Evolutionary conservation across 441 rosid species (phyloP), one percentile per base, ranked within the genome.

Genomic region (Codiaeum variegatum): DNA sequence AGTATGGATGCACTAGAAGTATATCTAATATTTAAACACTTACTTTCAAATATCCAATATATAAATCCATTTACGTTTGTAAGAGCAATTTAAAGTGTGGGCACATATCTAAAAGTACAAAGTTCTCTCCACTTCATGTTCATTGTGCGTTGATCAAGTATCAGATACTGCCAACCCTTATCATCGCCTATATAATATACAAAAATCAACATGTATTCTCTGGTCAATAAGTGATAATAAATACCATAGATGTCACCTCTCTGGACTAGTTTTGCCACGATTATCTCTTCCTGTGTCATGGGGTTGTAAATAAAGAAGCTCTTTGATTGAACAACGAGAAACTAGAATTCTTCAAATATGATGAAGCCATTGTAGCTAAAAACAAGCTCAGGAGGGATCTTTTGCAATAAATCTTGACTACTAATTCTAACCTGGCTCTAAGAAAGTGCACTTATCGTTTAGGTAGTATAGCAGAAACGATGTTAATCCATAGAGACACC

Each of bases 191-290:
- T 34, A 34, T 6, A 2, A 36, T n/a, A 36, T 62, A 26, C 66
- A 62, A n/a, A 62, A 34, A 36, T 21, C 44, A 21, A n/a, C 47
- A 46, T 62, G 44, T 62, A 62, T 19, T 62, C 66, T 62, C 18
- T n/a, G 4, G 66, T 36, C 16, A 21, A 36, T 1, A 4, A 21
- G 23, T 62, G 29, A 19, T 34, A 36, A 36, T 36, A 36, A 1
- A 62, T 36, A 19, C 46, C 66, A 9, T 18, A 36, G 15, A 62
- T 1, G 21, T 36, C 21, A 10, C 47, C 12, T 18, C 10, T n/a
- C 23, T 5, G 8, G 5, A 18, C 26, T 8, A 28, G 66, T n/a
- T 36, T 23, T 62, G 1, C 1, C 16, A 62, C 34, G 24, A 6
- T 19, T 18, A 36, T 8, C n/a, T 36, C 26, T 62, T 21, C 66